Evolutionary conservation across 345 rosid genomes (phyloP).

Genomic region (Moringa oleifera): DNA sequence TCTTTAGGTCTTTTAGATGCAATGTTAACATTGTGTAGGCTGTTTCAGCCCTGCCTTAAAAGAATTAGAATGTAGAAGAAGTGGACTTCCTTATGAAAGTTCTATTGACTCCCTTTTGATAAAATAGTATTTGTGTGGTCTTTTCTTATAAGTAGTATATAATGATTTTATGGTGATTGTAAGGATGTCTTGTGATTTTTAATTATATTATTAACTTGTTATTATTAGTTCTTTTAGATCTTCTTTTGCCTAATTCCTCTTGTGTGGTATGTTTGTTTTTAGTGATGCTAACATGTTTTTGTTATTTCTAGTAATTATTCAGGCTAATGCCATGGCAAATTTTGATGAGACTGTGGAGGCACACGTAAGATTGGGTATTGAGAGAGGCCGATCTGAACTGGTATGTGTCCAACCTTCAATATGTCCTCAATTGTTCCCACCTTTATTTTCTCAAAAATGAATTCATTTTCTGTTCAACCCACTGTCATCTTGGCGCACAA

Average conservation of each 20-base stretch:
- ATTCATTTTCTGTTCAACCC: background rate
- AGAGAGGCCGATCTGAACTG: conserved; percentile 74
- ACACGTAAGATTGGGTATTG: conserved; percentile 75
- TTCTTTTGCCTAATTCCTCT: background rate
- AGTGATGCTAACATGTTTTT: conserved; percentile 14
- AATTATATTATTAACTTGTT: too few species aligned
- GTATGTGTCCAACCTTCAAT: conserved; percentile 27
- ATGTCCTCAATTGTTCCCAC: too few species aligned
- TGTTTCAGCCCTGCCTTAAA: too few species aligned
- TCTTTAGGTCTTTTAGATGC: too few species aligned
- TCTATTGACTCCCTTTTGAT: too few species aligned
- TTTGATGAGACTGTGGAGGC: conserved; percentile 94
- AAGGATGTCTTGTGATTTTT: background rate
- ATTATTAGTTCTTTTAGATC: background rate
- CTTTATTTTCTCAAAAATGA: background rate
- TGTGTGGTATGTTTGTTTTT: background rate
- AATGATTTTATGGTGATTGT: too few species aligned
- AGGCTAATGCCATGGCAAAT: conserved; percentile 65
- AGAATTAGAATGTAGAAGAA: too few species aligned
- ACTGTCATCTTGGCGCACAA: background rate
- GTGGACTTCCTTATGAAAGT: too few species aligned
- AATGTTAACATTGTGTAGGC: too few species aligned
- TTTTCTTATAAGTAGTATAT: too few species aligned
- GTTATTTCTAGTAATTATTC: conserved; percentile 20
- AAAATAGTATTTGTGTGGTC: too few species aligned